Evolutionary conservation across 2,329 filamentous ascomycete species (phyloP).

Genomic region (Colletotrichum tamarilloi): DNA sequence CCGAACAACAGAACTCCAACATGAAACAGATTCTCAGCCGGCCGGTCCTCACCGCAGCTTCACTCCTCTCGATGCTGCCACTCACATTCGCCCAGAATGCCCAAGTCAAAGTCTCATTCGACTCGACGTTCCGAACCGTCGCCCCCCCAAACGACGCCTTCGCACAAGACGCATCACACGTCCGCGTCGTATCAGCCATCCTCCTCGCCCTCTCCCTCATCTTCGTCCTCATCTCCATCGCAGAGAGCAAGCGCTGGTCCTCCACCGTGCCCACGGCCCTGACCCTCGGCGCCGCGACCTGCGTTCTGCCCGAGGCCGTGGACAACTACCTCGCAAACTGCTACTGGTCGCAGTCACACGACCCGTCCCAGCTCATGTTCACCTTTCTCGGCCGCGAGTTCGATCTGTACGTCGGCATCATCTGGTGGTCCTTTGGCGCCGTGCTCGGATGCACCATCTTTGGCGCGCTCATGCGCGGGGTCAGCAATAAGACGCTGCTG

Average conservation of each 20-base stretch:
- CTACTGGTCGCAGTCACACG: conserved; percentile 12
- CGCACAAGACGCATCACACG: background rate
- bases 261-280: background rate
- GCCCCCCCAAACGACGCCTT: conserved; percentile 2
- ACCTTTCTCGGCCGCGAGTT: conserved; percentile 5
- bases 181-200: background rate
- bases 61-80: background rate
- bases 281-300: conserved; percentile 1
- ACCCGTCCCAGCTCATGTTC: conserved; percentile 5
- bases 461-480: background rate
- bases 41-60: background rate
- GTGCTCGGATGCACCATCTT: conserved; percentile 10
- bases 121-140: background rate
- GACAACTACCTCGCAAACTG: conserved; percentile 9
- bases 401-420: conserved; percentile 15
- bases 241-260: conserved; percentile 4
- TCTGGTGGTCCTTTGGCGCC: conserved; percentile 19
- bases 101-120: background rate
- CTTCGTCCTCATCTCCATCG: conserved; percentile 1
- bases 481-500: background rate
- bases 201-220: background rate
- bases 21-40: background rate
- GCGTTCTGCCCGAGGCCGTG: background rate
- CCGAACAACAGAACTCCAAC: background rate
- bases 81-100: background rate